Base-by-base conservation (phyloP, 352 stramenopile species). In the Elongisporangium undulatum region DNA sequence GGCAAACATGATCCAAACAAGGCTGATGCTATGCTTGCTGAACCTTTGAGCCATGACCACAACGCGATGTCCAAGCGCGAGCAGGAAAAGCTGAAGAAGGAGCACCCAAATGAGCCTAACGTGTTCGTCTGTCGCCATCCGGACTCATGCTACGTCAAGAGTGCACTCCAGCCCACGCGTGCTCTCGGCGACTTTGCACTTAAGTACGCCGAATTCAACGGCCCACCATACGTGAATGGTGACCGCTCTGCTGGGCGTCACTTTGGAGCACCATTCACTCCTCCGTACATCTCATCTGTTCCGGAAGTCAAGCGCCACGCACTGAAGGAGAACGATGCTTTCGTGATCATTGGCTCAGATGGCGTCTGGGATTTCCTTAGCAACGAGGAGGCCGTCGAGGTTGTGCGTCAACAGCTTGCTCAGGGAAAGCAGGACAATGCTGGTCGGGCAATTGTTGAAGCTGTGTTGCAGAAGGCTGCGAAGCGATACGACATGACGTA, bases 331-430 rank as follows among this genome's bases (percentile, higher is more conserved):
- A 64, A 68, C 53, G 97, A 99, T 70, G 88, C 98, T 77, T 99
- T 99, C 72, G 70, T 99, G 53, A 89, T 99, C 53, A 90, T 99
- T 45, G 70, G 82, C 22, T 99, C 95, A 66, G 97, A 99, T 75
- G 96, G 96, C 13, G 72, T 99, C n/a, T 99, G 96, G 96, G 96
- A 99, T 75, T 97, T 98, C 51, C 77, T 99, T 49, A 89, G 67
- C 62, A 98, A 98, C 68, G 84, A 98, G 70, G 96, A 99, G 48
- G 95, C 90, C 16, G 89, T 98, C 1, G 86, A 97, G 39, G 78
- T 98, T n/a, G 94, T 98, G 16, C 78, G 79, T 22, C 71, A 77
- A 38, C 74, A 92, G 48, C 60, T 70, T 13, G 69, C 67, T 0
- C 69, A 76, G 12, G 82, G 85, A 26, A 86, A 92, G 22, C 76